Conservation (phyloP, 2,329 filamentous ascomycete genomes). For the Penicillium brasilianum region DNA sequence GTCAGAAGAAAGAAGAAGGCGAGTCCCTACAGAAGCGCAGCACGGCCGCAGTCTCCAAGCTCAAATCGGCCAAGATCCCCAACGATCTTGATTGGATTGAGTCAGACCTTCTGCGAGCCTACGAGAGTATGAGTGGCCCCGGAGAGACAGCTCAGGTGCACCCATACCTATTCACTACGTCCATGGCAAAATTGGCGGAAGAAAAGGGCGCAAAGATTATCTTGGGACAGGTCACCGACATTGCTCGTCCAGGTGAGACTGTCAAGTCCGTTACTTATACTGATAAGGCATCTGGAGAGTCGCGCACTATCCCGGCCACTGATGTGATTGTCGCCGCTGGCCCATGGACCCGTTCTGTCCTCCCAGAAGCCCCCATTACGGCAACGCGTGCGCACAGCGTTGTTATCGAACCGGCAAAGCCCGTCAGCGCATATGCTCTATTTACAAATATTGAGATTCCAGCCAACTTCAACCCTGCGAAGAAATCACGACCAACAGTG, state of each 20-base stretch:
- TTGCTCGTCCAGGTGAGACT: slow-evolving; percentile 60
- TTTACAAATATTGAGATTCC: slow-evolving; percentile 88
- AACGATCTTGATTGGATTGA: slow-evolving; percentile 85
- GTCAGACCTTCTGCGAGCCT: slow-evolving; percentile 66
- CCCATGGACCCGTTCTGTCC: slow-evolving; percentile 63
- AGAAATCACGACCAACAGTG: slow-evolving; percentile 60
- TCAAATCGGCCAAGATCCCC: slow-evolving; percentile 69
- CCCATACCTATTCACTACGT: slow-evolving; percentile 85
- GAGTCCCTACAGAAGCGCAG: slow-evolving; percentile 63
- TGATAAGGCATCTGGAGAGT: slow-evolving; percentile 56
- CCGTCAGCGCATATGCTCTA: slow-evolving; percentile 55
- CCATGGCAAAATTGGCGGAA: slow-evolving; percentile 76
- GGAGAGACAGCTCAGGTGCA: slow-evolving; percentile 91
- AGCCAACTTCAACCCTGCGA: slow-evolving; percentile 57
- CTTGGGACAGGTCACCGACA: slow-evolving; percentile 70
- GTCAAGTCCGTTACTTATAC: slow-evolving; percentile 69
- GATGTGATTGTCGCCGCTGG: slow-evolving; percentile 65
- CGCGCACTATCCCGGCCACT: slow-evolving; percentile 60
- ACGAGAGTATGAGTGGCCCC: slow-evolving; percentile 82
- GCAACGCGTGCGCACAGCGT: slow-evolving; percentile 68
- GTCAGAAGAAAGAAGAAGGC: slow-evolving; percentile 37
- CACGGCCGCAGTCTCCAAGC: slow-evolving; percentile 54
- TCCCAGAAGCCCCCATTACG: slow-evolving; percentile 61
- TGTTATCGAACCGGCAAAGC: slow-evolving; percentile 61
- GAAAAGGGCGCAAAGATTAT: slow-evolving; percentile 71